Percentiles rank a stretch among this genome's conserved stretches.
Evolutionary conservation across 441 rosid species (phyloP).

Genomic region (Brassica hybrid): DNA sequence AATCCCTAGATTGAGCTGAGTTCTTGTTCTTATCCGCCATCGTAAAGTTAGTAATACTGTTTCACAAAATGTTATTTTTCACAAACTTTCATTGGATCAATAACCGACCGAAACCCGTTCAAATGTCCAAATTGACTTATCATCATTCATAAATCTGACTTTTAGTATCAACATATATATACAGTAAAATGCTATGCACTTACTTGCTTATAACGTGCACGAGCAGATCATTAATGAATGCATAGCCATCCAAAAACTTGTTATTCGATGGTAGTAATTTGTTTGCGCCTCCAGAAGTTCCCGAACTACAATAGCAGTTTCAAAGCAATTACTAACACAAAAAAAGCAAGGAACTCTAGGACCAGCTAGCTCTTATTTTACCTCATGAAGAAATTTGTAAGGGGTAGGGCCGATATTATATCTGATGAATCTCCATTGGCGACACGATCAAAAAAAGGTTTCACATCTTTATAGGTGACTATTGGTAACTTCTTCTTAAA

Average conservation of each 20-base stretch:
- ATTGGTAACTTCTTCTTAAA: conserved; percentile 5
- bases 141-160: no score
- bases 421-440: background rate
- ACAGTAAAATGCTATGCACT: background rate
- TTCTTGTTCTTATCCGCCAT: no score
- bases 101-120: no score
- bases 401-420: background rate
- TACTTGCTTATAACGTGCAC: background rate
- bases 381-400: background rate
- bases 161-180: no score
- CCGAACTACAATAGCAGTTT: background rate
- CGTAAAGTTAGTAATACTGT: no score
- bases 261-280: background rate
- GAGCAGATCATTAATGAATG: background rate
- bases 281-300: background rate
- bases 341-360: background rate
- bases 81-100: no score
- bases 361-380: background rate
- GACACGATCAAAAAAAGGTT: background rate
- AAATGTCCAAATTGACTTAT: no score
- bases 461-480: background rate
- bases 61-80: no score
- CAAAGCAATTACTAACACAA: background rate
- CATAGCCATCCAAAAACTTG: background rate
- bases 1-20: no score